A percentile compares a stretch with the other conserved stretches of the same genome.
Conservation (phyloP, 148 eudicot species). For the Euryodendron excelsum region DNA sequence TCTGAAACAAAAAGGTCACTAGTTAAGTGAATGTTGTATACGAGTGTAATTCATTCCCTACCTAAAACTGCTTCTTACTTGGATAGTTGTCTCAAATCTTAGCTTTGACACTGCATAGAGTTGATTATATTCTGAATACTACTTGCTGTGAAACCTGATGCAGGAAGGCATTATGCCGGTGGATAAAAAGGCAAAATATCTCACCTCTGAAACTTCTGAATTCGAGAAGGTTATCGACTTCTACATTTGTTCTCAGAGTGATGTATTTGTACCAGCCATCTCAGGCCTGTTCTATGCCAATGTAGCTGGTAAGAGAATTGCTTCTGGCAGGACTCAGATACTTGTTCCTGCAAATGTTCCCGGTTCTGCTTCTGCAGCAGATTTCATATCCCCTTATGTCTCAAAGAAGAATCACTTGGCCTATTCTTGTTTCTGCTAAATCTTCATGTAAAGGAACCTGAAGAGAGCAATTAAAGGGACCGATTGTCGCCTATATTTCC, state of each 20-base stretch:
- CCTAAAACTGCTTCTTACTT: no score
- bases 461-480: no score
- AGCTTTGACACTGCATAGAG: not conserved
- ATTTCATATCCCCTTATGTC: conserved; percentile 66
- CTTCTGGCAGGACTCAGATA: conserved; percentile 78
- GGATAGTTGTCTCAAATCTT: not conserved
- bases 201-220: conserved; percentile 55
- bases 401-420: conserved; percentile 86
- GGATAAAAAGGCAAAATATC: conserved; percentile 71
- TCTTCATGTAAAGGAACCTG: conserved; percentile 4
- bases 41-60: not conserved
- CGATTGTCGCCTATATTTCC: no score
- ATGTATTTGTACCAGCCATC: conserved; percentile 89
- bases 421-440: conserved; percentile 86
- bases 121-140: not conserved
- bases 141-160: conserved; percentile 7
- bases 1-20: no score
- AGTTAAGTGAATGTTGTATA: not conserved
- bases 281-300: conserved; percentile 88
- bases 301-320: conserved; percentile 87
- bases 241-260: conserved; percentile 78
- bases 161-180: conserved; percentile 90
- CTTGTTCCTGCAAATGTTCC: conserved; percentile 71
- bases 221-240: conserved; percentile 79
- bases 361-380: conserved; percentile 45